Percentiles rank a stretch among this genome's conserved stretches.
Conservation (phyloP, 129 eudicot species). For the Dittrichia graveolens region DNA sequence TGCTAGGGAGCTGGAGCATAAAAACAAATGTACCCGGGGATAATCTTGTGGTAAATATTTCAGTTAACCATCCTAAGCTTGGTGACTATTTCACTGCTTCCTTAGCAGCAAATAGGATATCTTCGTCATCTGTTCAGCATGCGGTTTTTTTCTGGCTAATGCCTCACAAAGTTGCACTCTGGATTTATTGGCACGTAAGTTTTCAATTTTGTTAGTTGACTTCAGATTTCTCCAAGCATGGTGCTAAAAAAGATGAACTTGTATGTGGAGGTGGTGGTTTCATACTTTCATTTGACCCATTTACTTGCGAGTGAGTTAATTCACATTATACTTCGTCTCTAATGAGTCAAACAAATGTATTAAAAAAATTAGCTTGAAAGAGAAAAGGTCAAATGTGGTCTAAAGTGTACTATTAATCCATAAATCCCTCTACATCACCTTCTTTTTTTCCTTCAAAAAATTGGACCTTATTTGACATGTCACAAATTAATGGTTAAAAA, state of each 20-base stretch:
- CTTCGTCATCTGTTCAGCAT: conserved; percentile 48
- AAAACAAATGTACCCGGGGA: conserved; percentile 69
- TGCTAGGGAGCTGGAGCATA: conserved; percentile 89
- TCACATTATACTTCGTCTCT: background rate
- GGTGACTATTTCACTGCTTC: conserved; percentile 89
- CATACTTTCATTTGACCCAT: background rate
- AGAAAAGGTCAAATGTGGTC: background rate
- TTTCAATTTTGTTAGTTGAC: background rate
- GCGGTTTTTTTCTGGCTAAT: conserved; percentile 82
- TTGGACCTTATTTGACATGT: too few relatives aligned
- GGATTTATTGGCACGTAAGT: conserved; percentile 97
- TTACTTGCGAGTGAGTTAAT: background rate
- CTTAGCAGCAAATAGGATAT: conserved; percentile 61
- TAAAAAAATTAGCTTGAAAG: background rate
- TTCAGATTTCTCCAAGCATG: background rate
- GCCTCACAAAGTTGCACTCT: conserved; percentile 90
- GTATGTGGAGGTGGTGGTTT: background rate
- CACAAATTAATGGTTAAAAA: too few relatives aligned
- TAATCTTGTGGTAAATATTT: conserved; percentile 60
- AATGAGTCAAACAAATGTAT: background rate
- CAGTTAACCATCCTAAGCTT: conserved; percentile 82
- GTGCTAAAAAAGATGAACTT: conserved; percentile 12
- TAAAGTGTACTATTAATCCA: background rate
- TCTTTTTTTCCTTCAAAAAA: too few relatives aligned
- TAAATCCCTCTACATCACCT: too few relatives aligned